Percentiles rank a stretch among this genome's conserved stretches.
phyloP scores from a whole-genome alignment of 2,329 filamentous ascomycete species.

The Clonostachys byssicola region DNA sequence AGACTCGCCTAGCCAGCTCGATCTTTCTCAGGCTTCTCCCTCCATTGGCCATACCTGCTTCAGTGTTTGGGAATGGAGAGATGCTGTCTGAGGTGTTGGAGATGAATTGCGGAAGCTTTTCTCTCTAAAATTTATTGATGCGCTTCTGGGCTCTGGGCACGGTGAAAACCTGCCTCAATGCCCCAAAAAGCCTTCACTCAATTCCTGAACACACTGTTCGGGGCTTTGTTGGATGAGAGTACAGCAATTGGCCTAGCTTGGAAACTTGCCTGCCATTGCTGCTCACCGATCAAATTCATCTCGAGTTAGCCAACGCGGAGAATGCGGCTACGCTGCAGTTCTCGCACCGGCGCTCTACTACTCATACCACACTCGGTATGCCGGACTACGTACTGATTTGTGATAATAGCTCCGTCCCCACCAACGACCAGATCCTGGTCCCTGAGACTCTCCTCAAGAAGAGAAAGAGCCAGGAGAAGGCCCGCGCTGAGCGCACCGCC shows the following conservation, averaged over 20 bases:
- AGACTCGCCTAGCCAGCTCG: constrained; percentile 62
- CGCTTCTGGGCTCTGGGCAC: constrained; percentile 1
- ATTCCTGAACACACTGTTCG: constrained; percentile 32
- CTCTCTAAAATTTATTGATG: constrained; percentile 75
- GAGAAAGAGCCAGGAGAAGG: constrained; percentile 99
- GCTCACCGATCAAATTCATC: constrained; percentile 78
- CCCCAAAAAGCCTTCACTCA: constrained; percentile 26
- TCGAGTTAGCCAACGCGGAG: constrained; percentile 86
- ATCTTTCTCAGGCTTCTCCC: constrained; percentile 65
- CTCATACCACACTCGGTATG: constrained; percentile 33
- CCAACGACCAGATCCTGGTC: constrained; percentile 92
- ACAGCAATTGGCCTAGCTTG: neutral
- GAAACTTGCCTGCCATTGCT: neutral
- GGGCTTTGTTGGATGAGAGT: constrained; percentile 77
- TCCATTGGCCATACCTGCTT: constrained; percentile 42
- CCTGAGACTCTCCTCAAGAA: constrained; percentile 99
- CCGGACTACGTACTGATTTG: constrained; percentile 75
- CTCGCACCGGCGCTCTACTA: constrained; percentile 75
- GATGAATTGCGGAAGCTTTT: constrained; percentile 60
- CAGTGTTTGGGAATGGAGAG: constrained; percentile 50
- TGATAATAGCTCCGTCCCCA: constrained; percentile 73
- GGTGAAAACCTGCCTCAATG: constrained; percentile 1
- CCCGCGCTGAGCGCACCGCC: constrained; percentile 80
- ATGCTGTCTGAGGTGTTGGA: constrained; percentile 70
- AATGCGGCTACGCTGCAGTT: constrained; percentile 95